These are phyloP conservation scores for Neonectria neomacrospora DNA, from an alignment of 2,329 filamentous ascomycete genomes.

Conservation along the genomic window DNA sequence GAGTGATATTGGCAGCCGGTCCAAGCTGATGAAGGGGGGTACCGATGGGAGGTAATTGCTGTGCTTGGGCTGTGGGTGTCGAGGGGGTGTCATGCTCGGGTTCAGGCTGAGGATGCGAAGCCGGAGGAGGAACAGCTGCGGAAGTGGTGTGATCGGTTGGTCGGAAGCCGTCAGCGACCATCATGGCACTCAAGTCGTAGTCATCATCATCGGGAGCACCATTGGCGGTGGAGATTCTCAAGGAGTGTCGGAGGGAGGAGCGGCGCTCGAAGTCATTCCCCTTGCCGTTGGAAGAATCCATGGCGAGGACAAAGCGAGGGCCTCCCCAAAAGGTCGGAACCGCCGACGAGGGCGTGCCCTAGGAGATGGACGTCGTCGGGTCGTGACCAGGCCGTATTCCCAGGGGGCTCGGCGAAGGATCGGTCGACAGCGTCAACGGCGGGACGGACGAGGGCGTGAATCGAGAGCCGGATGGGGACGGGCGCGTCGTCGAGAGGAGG, in stretches of 20 bases:
- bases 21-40: conserved; percentile 29
- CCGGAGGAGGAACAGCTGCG: conserved; percentile 17
- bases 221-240: conserved; percentile 49
- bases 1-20: conserved; percentile 33
- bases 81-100: conserved; percentile 21
- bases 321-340: conserved; percentile 40
- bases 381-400: conserved; percentile 25
- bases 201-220: conserved; percentile 54
- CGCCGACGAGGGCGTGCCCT: conserved; percentile 43
- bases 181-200: conserved; percentile 61
- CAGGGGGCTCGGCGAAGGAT: conserved; percentile 32
- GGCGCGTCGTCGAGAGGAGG: conserved; percentile 13
- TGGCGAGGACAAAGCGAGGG: conserved; percentile 44
- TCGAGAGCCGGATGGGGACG: conserved; percentile 8
- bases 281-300: conserved; percentile 55
- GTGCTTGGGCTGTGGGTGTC: conserved; percentile 19
- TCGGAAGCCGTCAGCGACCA: conserved; percentile 65
- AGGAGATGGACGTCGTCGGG: conserved; percentile 25
- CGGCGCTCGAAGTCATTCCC: conserved; percentile 54
- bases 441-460: neutral
- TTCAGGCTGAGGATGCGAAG: conserved; percentile 36
- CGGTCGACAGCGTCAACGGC: conserved; percentile 25
- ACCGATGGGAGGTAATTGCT: conserved; percentile 21
- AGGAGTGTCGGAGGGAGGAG: conserved; percentile 56
- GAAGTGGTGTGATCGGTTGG: conserved; percentile 46